Evolutionary conservation across 257 asterid genomes (phyloP).

Genomic region (Gynochthodes officinalis): DNA sequence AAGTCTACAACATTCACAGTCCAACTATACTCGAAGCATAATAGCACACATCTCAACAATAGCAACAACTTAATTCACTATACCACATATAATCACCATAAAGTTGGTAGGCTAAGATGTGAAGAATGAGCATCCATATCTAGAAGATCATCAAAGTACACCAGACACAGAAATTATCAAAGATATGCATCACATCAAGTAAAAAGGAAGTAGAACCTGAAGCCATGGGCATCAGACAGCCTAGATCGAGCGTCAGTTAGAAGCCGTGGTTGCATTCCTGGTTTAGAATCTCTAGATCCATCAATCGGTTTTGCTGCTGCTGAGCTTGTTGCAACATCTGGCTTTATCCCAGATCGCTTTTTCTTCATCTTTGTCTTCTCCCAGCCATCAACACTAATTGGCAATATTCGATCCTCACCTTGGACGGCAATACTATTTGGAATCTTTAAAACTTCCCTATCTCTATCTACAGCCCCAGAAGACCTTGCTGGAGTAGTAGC

Average conservation of each 20-base stretch:
- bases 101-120: not conserved
- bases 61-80: not conserved
- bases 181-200: not conserved
- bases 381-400: conserved; percentile 80
- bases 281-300: conserved; percentile 70
- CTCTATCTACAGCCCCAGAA: conserved; percentile 59
- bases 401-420: conserved; percentile 57
- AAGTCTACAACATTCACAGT: conserved; percentile 3
- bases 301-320: conserved; percentile 49
- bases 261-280: conserved; percentile 62
- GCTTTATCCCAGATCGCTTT: conserved; percentile 85
- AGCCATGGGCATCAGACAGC: conserved; percentile 60
- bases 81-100: not conserved
- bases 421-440: conserved; percentile 50
- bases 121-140: not conserved
- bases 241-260: conserved; percentile 63
- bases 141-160: not conserved
- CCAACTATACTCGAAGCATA: conserved; percentile 2
- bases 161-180: not conserved
- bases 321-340: conserved; percentile 51
- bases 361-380: conserved; percentile 89
- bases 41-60: conserved; percentile 1
- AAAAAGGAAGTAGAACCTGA: conserved; percentile 47
- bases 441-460: conserved; percentile 58
- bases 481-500: conserved; percentile 55